Evolutionary conservation across 176 grass and related monocot genomes (phyloP), one percentile per base, ranked within the genome.

Genomic region (Oryza meridionalis): DNA sequence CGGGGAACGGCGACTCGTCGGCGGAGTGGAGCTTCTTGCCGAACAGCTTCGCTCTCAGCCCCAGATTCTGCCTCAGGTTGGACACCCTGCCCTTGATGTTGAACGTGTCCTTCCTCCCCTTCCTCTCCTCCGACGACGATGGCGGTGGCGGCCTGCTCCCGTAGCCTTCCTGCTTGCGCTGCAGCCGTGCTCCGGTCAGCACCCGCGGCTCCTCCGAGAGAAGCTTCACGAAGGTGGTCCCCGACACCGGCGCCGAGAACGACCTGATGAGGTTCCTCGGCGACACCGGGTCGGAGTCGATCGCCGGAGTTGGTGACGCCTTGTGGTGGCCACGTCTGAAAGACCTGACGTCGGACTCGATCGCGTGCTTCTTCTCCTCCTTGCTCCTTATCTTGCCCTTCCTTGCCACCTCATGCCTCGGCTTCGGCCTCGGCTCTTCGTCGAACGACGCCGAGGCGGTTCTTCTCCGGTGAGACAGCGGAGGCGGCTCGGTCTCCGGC

Each of bases 241-340:
- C 88, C 13, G 93, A 94, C 53, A 94, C 93, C 58, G 97, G 97
- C 61, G 93, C 97, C 25, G 97, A 99, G 82, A 91, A 88, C 33
- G 97, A 99, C 79, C 97, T 92, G 80, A 94, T 55, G 3, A 99
- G 88, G 68, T 94, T 95, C 38, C 88, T 94, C 7, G 93, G 93
- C 9, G 93, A 92, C 12, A 51, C 87, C 1, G 67, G 25, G 17
- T 79, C 86, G 3, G 72, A 82, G 31, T 95, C 76, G 3, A 26
- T 21, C 14, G 49, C 58, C 1, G 58, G 59, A 19, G 58, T 44
- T 11, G 80, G 40, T 1, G 85, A 80, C 6, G 35, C 38, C 67
- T 71, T 86, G 83, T 35, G 37, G 11, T 62, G 79, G 17, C 81
- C 88, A 15, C 90, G 81, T 51, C 93, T 75, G 38, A 88, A 84